phyloP scores from a whole-genome alignment of 192 early-diverging fungal genomes.

The Entomortierella chlamydospora region DNA sequence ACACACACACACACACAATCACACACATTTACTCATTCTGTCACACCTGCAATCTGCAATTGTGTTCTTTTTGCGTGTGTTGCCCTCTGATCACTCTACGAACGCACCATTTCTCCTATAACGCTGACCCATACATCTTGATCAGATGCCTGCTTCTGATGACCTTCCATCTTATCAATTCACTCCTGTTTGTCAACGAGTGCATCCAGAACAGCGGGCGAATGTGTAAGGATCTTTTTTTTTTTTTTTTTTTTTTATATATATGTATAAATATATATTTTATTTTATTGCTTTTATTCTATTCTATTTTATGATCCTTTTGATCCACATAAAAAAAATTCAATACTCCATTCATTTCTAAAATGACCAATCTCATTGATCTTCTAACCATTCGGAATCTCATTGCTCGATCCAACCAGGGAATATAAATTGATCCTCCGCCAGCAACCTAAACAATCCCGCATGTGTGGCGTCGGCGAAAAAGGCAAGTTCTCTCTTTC shows the following conservation, averaged over 20 bases:
- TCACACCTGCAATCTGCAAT: too few relatives aligned
- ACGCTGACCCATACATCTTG: not conserved
- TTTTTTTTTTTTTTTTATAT: not conserved
- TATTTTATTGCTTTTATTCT: not conserved
- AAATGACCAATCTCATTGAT: not conserved
- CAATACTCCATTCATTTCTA: too few relatives aligned
- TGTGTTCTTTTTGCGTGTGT: too few relatives aligned
- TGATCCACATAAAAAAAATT: too few relatives aligned
- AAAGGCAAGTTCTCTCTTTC: conserved; percentile 89
- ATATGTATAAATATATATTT: not conserved
- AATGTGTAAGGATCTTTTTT: conserved; percentile 32
- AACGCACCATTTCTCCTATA: too few relatives aligned
- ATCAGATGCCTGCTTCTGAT: conserved; percentile 41
- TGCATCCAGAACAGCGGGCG: conserved; percentile 61
- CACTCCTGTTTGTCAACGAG: conserved; percentile 54
- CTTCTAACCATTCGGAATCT: too few relatives aligned
- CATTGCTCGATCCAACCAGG: conserved; percentile 9
- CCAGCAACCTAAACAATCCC: conserved; percentile 91
- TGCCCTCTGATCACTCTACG: too few relatives aligned
- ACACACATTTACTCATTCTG: too few relatives aligned
- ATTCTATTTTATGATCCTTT: not conserved
- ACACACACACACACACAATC: too few relatives aligned
- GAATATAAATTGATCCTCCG: conserved; percentile 75
- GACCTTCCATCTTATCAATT: conserved; percentile 50
- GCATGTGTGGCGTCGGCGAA: conserved; percentile 94